Evolutionary conservation across 208 protist species (phyloP).

Genomic region (Acanthamoeba sp.): DNA sequence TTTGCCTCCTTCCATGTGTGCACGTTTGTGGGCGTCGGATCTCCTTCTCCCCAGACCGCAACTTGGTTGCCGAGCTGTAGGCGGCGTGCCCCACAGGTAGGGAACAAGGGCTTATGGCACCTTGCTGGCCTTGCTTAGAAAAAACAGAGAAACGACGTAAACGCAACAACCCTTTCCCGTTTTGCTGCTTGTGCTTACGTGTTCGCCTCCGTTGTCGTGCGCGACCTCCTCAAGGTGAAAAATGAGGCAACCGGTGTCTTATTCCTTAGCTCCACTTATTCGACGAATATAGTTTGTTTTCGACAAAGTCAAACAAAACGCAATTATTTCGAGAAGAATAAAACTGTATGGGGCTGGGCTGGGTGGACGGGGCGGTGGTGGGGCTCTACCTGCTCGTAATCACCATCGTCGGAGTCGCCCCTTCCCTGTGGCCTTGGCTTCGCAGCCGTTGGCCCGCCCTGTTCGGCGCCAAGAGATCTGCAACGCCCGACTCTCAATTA

Average conservation of each 20-base stretch:
- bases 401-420: constrained; percentile 7
- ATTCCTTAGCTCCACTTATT: background rate
- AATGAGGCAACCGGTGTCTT: background rate
- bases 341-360: background rate
- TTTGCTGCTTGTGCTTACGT: background rate
- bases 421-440: background rate
- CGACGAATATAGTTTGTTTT: background rate
- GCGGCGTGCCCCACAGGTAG: too few relatives aligned
- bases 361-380: constrained; percentile 48
- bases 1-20: background rate
- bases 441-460: background rate
- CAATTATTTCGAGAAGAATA: background rate
- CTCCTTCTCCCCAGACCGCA: too few relatives aligned
- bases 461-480: background rate
- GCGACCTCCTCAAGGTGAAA: background rate
- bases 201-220: background rate
- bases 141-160: background rate
- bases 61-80: background rate
- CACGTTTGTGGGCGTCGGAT: background rate
- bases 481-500: background rate
- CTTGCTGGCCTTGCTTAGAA: background rate
- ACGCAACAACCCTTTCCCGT: background rate
- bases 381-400: constrained; percentile 36
- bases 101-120: background rate
- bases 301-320: background rate